Base-by-base conservation (phyloP, 2,329 filamentous ascomycete genomes). In the Pseudocercospora cruenta region DNA sequence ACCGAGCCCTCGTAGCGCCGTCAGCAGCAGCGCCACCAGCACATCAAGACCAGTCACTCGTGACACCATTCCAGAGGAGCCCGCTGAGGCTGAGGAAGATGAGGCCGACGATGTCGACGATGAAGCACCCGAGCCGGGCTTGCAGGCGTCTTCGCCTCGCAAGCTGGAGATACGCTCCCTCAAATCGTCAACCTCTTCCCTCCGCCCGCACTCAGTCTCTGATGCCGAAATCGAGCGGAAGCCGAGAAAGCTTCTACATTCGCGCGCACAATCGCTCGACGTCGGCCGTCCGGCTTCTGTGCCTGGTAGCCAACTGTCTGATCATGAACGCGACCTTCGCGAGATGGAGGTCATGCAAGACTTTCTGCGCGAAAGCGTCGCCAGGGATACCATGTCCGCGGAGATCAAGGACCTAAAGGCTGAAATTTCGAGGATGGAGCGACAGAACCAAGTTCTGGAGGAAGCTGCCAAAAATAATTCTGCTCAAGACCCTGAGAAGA, bases 321-420 rank as follows among this genome's bases (percentile, higher is more conserved):
- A 72, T 60, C 65, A 67, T 31, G 68, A 72, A 63, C 71, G 71
- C 57, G 66, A 62, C 21, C 62, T 68, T 62, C 66, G 72, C 10
- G 73, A 75, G 59, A 72, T 73, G 69, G 69, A 75, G 59, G 63
- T 74, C 26, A 70, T 75, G 67, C 72, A 74, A 61, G 72, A 67
- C 59, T 65, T 75, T 60, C 60, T 75, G 47, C 72, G 73, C 6
- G 72, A 75, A 54, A 71, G 63, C 49, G 71, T 70, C 28, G 68
- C 65, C 43, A 65, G 69, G 21, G 73, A 75, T 57, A 67, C 62
- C 10, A 59, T 75, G 68, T 60, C 66, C 53, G 64, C 67, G 16
- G 72, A 73, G 61, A 71, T 73, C 54, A 63, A 62, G 36, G 69
- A 74, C 19, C 66, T 76, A 57, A 71, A 72, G 55, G 58, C 68